Conservation (phyloP, 441 rosid genomes). For the Brassica balearica region DNA sequence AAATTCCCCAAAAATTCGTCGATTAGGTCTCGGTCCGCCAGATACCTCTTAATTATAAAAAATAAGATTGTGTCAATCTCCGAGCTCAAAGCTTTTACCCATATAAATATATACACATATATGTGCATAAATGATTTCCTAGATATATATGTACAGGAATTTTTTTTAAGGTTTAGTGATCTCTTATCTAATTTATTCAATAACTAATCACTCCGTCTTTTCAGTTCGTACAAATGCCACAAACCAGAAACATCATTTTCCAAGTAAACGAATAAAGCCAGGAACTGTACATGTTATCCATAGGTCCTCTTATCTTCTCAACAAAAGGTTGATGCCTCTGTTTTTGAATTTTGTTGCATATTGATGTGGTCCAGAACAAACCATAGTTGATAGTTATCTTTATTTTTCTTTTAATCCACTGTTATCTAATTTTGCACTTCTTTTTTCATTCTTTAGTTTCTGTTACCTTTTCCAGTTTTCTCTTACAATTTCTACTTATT, state of each 20-base stretch:
- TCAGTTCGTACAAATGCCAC: background rate
- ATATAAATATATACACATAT: background rate
- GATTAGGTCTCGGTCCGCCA: too few relatives aligned
- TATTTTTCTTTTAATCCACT: slow-evolving; percentile 11
- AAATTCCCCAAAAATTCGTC: too few relatives aligned
- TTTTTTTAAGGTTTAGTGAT: background rate
- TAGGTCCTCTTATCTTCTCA: slow-evolving; percentile 43
- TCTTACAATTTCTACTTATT: background rate
- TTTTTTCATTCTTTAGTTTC: background rate
- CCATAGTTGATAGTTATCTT: slow-evolving; percentile 38
- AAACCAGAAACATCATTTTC: slow-evolving; percentile 35
- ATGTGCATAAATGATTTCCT: background rate
- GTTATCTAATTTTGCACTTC: background rate
- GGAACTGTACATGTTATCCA: slow-evolving; percentile 34
- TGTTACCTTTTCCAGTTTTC: background rate
- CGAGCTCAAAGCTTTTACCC: background rate
- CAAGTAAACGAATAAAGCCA: slow-evolving; percentile 40
- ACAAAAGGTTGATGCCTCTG: slow-evolving; percentile 43
- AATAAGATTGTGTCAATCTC: background rate
- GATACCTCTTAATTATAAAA: too few relatives aligned
- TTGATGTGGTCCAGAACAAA: slow-evolving; percentile 45
- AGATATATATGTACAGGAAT: background rate
- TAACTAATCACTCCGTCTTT: background rate
- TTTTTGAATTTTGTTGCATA: slow-evolving; percentile 36
- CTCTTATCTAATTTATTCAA: slow-evolving; percentile 2